Evolutionary conservation across 2,329 filamentous ascomycete species (phyloP), one percentile per base, ranked within the genome.

Genomic region (Cladorrhinum sp.): DNA sequence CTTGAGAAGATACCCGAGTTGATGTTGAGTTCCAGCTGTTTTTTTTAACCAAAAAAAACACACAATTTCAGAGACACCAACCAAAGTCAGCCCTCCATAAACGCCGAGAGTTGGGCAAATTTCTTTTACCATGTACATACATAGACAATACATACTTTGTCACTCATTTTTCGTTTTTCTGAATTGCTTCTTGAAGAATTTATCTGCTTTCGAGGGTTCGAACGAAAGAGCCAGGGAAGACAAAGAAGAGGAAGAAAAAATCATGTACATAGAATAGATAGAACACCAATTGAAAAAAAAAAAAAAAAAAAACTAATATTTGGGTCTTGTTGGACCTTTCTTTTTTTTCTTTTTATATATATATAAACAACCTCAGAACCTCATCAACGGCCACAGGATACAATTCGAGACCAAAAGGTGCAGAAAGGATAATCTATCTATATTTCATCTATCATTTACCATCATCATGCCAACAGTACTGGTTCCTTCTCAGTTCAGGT

Each of bases 1-100:
- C 59, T 60, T 58, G 57, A 62, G 58, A 52, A 58, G 58, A 60
- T 42, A 51, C 42, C 57, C 57, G 58, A 58, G 57, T 58, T 57
- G 57, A 63, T 48, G 55, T 57, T 55, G 57, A 58, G 56, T 36
- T 49, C 20, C 48, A 59, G 24, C 24, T 46, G 7, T 18, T 46
- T 46, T 21, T 46, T 46, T 46, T 42, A 16, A 42, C 4, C n/a
- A 46, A 46, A 46, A 46, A 46, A 14, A 46, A n/a, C n/a, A n/a
- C n/a, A n/a, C n/a, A n/a, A n/a, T n/a, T n/a, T n/a, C n/a, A n/a
- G 42, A 46, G n/a, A 46, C n/a, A 46, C 42, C 16, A n/a, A 46
- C 14, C 7, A 46, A 46, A 46, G 18, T 57, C 39, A 57, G 54
- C 54, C 54, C 54, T 57, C 54, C 54, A 57, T 57, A 57, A 57